These are phyloP conservation scores for Mycena albidolilacea DNA, from an alignment of 768 basidiomycete species.

Conservation along the genomic window DNA sequence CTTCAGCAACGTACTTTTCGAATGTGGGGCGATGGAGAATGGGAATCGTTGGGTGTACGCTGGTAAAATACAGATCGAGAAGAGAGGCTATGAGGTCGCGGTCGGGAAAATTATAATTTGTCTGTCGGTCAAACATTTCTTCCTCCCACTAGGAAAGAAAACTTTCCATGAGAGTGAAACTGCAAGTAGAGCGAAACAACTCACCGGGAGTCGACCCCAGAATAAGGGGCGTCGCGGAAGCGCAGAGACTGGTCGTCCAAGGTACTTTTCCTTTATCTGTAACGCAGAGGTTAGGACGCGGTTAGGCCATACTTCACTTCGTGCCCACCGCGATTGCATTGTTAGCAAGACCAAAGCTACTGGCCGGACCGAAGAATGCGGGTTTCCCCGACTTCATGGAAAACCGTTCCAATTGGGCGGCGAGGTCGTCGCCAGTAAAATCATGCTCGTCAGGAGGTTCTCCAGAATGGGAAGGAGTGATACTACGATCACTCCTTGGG, in stretches of 20 bases:
- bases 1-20: neutral
- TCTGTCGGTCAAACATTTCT: neutral
- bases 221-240: neutral
- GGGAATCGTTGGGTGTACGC: neutral
- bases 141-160: neutral
- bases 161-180: neutral
- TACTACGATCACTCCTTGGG: no score
- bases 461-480: neutral
- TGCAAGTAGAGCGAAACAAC: neutral
- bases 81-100: neutral
- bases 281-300: neutral
- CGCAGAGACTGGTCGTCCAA: neutral
- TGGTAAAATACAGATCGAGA: neutral
- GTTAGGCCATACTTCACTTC: neutral
- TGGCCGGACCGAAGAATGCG: neutral
- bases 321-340: neutral
- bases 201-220: neutral
- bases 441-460: neutral
- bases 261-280: slow-evolving; percentile 5
- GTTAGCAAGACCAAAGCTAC: neutral
- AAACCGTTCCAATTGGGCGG: neutral
- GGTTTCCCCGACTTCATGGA: neutral
- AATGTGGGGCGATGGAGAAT: neutral
- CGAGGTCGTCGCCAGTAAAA: neutral
- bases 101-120: neutral